These are phyloP conservation scores for Fusarium bactridioides DNA, from an alignment of 2,329 filamentous ascomycete genomes.

Conservation along the genomic window DNA sequence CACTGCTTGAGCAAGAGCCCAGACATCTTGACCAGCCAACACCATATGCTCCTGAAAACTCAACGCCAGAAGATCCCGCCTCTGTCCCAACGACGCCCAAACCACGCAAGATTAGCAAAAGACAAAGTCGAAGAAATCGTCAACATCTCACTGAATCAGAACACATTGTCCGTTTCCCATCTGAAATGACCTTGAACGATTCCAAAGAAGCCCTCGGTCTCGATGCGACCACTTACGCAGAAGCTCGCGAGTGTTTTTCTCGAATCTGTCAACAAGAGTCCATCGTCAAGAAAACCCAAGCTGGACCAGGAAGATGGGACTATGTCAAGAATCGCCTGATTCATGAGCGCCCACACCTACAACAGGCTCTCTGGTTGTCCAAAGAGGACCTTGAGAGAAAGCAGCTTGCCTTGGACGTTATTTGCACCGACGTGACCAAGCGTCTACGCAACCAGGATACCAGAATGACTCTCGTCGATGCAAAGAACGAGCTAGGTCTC, in stretches of 20 bases:
- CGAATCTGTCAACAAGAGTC: slow-evolving; percentile 72
- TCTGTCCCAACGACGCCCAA: neutral
- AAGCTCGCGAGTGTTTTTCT: slow-evolving; percentile 72
- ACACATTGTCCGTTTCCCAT: slow-evolving; percentile 78
- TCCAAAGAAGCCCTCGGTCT: slow-evolving; percentile 74
- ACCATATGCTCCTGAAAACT: neutral
- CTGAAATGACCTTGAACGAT: slow-evolving; percentile 83
- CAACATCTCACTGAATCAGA: slow-evolving; percentile 72
- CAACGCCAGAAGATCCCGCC: neutral
- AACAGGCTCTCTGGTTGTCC: slow-evolving; percentile 65
- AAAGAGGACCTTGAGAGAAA: slow-evolving; percentile 67
- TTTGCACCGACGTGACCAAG: slow-evolving; percentile 85
- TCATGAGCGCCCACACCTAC: slow-evolving; percentile 69
- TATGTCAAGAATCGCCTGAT: slow-evolving; percentile 73
- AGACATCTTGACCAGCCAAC: neutral
- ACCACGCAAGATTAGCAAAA: slow-evolving; percentile 38
- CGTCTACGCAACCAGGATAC: slow-evolving; percentile 71
- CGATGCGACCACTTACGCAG: slow-evolving; percentile 68
- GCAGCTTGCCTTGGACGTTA: slow-evolving; percentile 76
- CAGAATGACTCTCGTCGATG: slow-evolving; percentile 76
- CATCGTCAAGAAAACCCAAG: slow-evolving; percentile 78
- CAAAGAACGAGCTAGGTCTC: slow-evolving; percentile 66
- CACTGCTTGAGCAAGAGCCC: slow-evolving; percentile 4
- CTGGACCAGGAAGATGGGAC: slow-evolving; percentile 78
- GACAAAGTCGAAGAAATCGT: slow-evolving; percentile 73